Conservation (phyloP, 1,284 basidiomycete genomes). For the Leucoagaricus sp. region DNA sequence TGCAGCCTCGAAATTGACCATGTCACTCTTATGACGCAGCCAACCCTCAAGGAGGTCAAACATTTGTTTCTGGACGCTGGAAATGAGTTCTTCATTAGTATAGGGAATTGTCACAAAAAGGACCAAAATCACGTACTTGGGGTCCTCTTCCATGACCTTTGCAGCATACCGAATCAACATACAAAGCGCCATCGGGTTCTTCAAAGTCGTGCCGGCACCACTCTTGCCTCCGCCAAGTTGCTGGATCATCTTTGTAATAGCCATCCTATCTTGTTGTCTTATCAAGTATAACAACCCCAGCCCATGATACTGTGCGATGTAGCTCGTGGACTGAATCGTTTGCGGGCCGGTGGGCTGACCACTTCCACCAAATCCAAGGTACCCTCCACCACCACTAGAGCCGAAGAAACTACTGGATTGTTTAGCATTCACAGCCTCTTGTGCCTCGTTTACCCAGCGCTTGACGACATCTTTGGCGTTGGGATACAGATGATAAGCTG, state of each 20-base stretch:
- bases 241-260: slow-evolving; percentile 99
- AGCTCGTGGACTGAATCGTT: slow-evolving; percentile 83
- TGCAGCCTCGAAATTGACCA: slow-evolving; percentile 99
- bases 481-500: slow-evolving; percentile 96
- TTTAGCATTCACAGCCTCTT: slow-evolving; percentile 94
- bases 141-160: slow-evolving; percentile 98
- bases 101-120: neutral
- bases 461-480: slow-evolving; percentile 93
- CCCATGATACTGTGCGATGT: slow-evolving; percentile 97
- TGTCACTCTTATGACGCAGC: slow-evolving; percentile 98
- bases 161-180: slow-evolving; percentile 98
- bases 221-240: slow-evolving; percentile 91
- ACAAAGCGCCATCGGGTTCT: slow-evolving; percentile 98
- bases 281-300: slow-evolving; percentile 94
- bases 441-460: slow-evolving; percentile 98
- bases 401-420: slow-evolving; percentile 72
- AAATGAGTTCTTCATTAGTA: slow-evolving; percentile 1
- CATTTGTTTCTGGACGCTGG: slow-evolving; percentile 89
- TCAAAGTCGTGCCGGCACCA: slow-evolving; percentile 79
- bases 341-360: slow-evolving; percentile 67
- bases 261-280: slow-evolving; percentile 97
- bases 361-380: slow-evolving; percentile 69
- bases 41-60: slow-evolving; percentile 94
- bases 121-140: slow-evolving; percentile 73
- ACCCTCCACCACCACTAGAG: slow-evolving; percentile 55